These are phyloP conservation scores for Aspergillus aculeatinus DNA, from an alignment of 2,329 filamentous ascomycete species.

Conservation along the genomic window DNA sequence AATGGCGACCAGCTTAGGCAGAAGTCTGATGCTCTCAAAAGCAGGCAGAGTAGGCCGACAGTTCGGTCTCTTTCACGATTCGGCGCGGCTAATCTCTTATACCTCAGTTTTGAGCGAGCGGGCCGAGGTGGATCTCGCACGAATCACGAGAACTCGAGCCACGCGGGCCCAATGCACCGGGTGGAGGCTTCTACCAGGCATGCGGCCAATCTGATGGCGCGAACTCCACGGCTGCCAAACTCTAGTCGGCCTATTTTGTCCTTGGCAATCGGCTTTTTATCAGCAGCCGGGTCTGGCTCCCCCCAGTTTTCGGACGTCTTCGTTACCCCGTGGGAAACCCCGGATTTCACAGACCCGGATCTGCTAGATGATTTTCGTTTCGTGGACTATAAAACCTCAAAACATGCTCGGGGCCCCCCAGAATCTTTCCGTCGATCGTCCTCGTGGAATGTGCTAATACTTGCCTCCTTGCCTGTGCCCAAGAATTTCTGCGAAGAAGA, in stretches of 20 bases:
- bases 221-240: neutral
- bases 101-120: neutral
- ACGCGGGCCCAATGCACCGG: too few species aligned
- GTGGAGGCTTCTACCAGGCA: too few species aligned
- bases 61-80: neutral
- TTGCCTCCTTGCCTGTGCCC: neutral
- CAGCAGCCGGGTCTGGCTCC: neutral
- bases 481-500: neutral
- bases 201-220: too few species aligned
- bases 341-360: too few species aligned
- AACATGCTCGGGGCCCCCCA: too few species aligned
- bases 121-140: neutral
- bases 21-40: neutral
- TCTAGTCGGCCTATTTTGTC: neutral
- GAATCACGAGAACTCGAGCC: too few species aligned
- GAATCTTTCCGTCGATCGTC: too few species aligned
- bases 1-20: too few species aligned
- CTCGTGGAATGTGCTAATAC: too few species aligned
- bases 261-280: neutral
- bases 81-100: conserved; percentile 4
- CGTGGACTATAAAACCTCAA: too few species aligned
- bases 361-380: too few species aligned
- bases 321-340: too few species aligned
- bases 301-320: neutral
- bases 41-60: neutral